Conservation (phyloP, 2,329 filamentous ascomycete genomes). For the Myriosclerotinia curreyana region DNA sequence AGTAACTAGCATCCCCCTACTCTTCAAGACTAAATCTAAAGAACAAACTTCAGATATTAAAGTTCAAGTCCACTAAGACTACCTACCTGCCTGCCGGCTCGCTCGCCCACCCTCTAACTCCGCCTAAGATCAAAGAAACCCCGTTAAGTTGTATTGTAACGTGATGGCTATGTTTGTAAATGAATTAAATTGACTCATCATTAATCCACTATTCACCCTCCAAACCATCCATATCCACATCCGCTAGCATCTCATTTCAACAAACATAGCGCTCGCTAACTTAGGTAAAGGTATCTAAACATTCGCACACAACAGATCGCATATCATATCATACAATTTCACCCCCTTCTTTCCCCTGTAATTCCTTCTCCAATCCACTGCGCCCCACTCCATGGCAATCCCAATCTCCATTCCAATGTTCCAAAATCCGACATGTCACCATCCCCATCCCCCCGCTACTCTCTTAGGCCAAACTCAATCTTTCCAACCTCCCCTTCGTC, state of each 20-base stretch:
- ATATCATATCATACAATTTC: constrained; percentile 6
- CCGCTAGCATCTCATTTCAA: not conserved
- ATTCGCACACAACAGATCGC: not conserved
- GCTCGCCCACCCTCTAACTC: too few relatives aligned
- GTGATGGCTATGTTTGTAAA: too few relatives aligned
- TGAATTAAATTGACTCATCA: too few relatives aligned
- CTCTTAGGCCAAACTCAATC: constrained; percentile 42
- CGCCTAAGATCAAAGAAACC: too few relatives aligned
- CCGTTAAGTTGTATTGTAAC: too few relatives aligned
- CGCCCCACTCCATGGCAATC: not conserved
- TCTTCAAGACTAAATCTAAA: too few relatives aligned
- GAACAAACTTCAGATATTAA: too few relatives aligned
- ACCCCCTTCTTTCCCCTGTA: not conserved
- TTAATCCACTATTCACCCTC: too few relatives aligned
- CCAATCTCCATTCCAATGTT: too few relatives aligned
- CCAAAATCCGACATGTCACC: not conserved
- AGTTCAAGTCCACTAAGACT: not conserved
- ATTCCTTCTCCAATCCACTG: not conserved
- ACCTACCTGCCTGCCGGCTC: too few relatives aligned
- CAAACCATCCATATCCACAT: not conserved
- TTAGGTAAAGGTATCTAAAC: not conserved
- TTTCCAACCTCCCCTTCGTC: constrained; percentile 59
- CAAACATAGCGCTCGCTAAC: not conserved
- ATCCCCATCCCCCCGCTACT: not conserved
- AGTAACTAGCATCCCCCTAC: too few relatives aligned